These are phyloP conservation scores for Achaetomiella virescens DNA, from an alignment of 495 filamentous ascomycete species.

Conservation along the genomic window DNA sequence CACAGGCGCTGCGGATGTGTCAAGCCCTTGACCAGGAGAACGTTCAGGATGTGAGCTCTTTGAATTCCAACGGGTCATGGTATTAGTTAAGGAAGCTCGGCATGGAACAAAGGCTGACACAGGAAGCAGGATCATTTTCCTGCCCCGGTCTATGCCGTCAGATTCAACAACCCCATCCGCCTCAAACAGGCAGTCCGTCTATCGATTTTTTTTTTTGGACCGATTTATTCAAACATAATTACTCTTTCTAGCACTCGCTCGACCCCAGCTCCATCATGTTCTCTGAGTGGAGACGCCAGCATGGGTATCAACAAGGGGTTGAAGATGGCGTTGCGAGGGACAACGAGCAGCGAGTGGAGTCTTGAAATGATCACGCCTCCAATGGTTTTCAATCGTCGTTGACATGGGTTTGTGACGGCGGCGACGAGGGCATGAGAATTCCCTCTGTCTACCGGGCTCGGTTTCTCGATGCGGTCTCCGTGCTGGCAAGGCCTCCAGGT, in stretches of 20 bases:
- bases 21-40: no score
- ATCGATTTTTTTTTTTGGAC: neutral
- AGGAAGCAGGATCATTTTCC: neutral
- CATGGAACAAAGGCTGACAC: neutral
- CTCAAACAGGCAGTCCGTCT: neutral
- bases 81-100: no score
- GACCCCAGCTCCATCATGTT: neutral
- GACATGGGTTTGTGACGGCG: neutral
- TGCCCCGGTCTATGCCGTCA: no score
- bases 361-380: neutral
- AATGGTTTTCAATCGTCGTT: slow-evolving; percentile 14
- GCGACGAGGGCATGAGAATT: no score
- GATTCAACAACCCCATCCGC: neutral
- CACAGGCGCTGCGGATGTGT: no score
- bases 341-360: slow-evolving; percentile 8
- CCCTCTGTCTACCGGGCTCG: no score
- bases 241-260: neutral
- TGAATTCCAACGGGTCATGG: no score
- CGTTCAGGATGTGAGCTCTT: no score
- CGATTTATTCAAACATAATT: slow-evolving; percentile 7
- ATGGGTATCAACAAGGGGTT: slow-evolving; percentile 12
- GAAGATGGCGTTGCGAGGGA: slow-evolving; percentile 1
- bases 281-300: slow-evolving; percentile 4
- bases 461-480: no score
- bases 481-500: no score